phyloP scores from a whole-genome alignment of 176 grass and related monocot species.

The Puccinellia tenuiflora region DNA sequence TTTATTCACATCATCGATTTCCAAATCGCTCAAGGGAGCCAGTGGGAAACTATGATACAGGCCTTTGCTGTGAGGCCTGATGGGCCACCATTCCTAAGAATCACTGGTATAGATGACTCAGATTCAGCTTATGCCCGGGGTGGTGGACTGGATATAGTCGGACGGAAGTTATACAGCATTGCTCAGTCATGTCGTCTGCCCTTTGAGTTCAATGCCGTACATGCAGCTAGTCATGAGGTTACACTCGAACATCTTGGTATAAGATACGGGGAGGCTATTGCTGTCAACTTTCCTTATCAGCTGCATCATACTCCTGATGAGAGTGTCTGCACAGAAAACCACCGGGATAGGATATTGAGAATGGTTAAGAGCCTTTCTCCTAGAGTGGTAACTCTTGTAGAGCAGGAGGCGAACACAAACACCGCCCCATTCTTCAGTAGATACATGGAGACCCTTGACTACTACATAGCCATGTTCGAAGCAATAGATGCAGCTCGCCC shows the following conservation, averaged over 20 bases:
- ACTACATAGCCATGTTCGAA: constrained; percentile 74
- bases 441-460: constrained; percentile 77
- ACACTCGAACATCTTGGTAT: constrained; percentile 50
- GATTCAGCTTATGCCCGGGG: constrained; percentile 51
- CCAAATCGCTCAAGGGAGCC: constrained; percentile 70
- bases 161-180: constrained; percentile 29
- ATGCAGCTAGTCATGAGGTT: constrained; percentile 57
- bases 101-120: constrained; percentile 74
- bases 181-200: constrained; percentile 41
- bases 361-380: constrained; percentile 73
- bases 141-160: constrained; percentile 67
- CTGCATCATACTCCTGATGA: constrained; percentile 81
- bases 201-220: constrained; percentile 68
- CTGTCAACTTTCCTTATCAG: constrained; percentile 82
- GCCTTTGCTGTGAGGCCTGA: constrained; percentile 45
- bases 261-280: constrained; percentile 48
- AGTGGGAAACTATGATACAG: constrained; percentile 69
- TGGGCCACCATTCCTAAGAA: constrained; percentile 45
- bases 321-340: constrained; percentile 64
- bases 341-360: constrained; percentile 63
- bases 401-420: constrained; percentile 85
- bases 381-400: constrained; percentile 60
- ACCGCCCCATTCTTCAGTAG: constrained; percentile 71
- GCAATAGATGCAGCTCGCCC: constrained; percentile 52
- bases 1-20: constrained; percentile 80